phyloP scores from a whole-genome alignment of 331 rosid genomes.

The Malus hybrid region DNA sequence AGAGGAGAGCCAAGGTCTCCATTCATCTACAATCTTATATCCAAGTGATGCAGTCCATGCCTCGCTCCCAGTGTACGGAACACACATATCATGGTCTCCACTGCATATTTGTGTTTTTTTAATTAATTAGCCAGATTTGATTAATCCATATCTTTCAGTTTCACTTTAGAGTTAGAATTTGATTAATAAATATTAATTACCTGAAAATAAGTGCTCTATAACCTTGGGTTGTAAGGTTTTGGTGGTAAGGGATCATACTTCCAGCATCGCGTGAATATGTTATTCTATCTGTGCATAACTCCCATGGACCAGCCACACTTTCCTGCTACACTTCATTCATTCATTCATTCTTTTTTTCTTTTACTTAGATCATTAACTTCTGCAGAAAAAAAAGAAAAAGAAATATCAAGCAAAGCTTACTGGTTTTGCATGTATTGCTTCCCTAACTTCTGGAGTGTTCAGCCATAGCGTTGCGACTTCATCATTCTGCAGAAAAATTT shows the following conservation, averaged over 20 bases:
- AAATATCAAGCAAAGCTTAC: constrained; percentile 9
- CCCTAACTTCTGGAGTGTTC: constrained; percentile 33
- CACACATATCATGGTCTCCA: constrained; percentile 59
- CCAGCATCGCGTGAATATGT: constrained; percentile 21
- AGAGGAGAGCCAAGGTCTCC: constrained; percentile 43
- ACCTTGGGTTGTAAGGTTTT: constrained; percentile 31
- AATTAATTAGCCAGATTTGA: background rate
- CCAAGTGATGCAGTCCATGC: constrained; percentile 55
- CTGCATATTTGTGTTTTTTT: constrained; percentile 5
- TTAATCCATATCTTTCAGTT: background rate
- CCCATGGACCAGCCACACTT: constrained; percentile 39
- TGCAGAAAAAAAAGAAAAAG: background rate
- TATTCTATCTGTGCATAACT: constrained; percentile 29
- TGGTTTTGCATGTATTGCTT: constrained; percentile 40
- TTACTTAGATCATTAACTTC: background rate
- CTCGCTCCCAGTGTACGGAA: constrained; percentile 45
- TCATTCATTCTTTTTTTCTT: background rate
- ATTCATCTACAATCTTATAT: constrained; percentile 26
- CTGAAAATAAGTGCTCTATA: constrained; percentile 38
- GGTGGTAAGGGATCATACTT: constrained; percentile 49
- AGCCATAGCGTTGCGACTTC: constrained; percentile 40
- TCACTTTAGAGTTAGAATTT: no score
- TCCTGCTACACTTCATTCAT: constrained; percentile 9
- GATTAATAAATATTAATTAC: background rate
- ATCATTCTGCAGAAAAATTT: constrained; percentile 19